Percentiles rank a stretch among this genome's conserved stretches.
These are phyloP conservation scores for Thymus quinquecostatus DNA, from an alignment of 257 asterid species.

Conservation along the genomic window DNA sequence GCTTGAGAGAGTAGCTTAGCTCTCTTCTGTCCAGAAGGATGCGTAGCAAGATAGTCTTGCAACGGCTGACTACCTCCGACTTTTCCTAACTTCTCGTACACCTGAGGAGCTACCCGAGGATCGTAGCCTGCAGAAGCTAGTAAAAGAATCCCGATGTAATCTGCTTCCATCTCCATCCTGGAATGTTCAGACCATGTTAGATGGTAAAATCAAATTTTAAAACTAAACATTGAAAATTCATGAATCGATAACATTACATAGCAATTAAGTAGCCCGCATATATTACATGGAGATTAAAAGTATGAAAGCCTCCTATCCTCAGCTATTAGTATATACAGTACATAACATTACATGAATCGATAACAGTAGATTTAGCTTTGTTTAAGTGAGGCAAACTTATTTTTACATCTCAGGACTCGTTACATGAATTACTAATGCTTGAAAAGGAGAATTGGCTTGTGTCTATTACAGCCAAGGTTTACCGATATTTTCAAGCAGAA, in stretches of 20 bases:
- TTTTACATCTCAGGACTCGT: neutral
- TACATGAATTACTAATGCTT: neutral
- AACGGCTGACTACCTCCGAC: constrained; percentile 48
- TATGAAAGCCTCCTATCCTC: neutral
- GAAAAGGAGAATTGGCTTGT: neutral
- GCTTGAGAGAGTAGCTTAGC: constrained; percentile 72
- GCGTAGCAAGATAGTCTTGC: constrained; percentile 79
- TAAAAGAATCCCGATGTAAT: constrained; percentile 74
- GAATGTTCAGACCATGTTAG: neutral
- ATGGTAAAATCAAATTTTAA: neutral
- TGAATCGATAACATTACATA: neutral
- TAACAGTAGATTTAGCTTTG: neutral
- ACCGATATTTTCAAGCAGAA: neutral
- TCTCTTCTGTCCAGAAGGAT: constrained; percentile 93
- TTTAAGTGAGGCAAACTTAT: neutral
- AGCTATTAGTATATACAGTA: neutral
- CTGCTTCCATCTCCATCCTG: constrained; percentile 99
- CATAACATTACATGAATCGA: too few species aligned
- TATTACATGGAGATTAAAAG: too few species aligned
- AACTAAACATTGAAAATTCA: too few species aligned
- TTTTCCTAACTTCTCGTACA: constrained; percentile 76
- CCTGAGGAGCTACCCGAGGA: constrained; percentile 87
- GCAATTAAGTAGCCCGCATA: neutral
- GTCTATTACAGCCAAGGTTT: neutral
- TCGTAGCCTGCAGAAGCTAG: constrained; percentile 88